Base-by-base conservation (phyloP, 805 yeast genomes). In the Jamesozyma rosinii region DNA sequence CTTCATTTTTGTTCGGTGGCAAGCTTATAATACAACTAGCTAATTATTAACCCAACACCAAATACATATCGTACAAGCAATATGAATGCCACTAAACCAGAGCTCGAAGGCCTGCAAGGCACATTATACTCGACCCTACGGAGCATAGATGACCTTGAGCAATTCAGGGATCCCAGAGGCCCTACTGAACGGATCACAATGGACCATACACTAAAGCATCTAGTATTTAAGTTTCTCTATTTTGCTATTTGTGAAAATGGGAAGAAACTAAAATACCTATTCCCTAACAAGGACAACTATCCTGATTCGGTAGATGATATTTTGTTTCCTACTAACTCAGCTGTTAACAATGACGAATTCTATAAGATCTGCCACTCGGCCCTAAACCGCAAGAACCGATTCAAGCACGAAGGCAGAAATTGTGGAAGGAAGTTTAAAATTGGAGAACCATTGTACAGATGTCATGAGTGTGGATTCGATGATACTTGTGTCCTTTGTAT, bases 401-500 rank as follows among this genome's bases (percentile, higher is more conserved):
- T 41, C 17, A 60, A 66, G 33, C 85, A 83, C 43, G 56, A 63
- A 2, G 80, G 78, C n/a, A 72, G 81, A 51, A 77, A 79, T 17
- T 84, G 95, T 66, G 82, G 88, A 3, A 68, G 79, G 43, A 69
- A 75, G 30, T 78, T 84, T 50, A 71, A 69, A 33, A 53, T 60
- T 3, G 82, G 82, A 20, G 84, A 81, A 47, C 77, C 81, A 0
- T 80, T 82, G 18, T 84, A 81, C 57, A 67, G 86, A 43, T 84
- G 95, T 55, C 68, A 68, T 29, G 85, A 83, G 45, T 84, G 95
- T 67, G 86, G 84, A 0, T 75, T 72, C 47, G 95, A 84, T 61
- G 78, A 77, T 8, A 81, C 89, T 0, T 84, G 94, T 67, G 88
- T 85, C 29, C 58, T 84, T 22, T 84, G 95, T 62, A 75, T 72